These are phyloP conservation scores for Murraya paniculata DNA, from an alignment of 345 rosid genomes.

Conservation along the genomic window DNA sequence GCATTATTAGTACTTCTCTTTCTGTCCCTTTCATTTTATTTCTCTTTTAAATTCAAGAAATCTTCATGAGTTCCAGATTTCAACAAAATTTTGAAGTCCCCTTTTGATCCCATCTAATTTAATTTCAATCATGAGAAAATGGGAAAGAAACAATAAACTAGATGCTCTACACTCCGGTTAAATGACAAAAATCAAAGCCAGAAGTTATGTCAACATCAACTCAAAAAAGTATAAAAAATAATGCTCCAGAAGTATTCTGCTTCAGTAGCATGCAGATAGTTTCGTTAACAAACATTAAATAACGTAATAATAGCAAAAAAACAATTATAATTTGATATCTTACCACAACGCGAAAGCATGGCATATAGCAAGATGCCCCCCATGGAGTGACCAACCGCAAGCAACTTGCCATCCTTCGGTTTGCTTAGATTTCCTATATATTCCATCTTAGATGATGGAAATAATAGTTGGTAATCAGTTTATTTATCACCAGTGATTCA, in stretches of 20 bases:
- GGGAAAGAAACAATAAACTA: neutral
- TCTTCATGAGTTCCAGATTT: neutral
- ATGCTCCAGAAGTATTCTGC: neutral
- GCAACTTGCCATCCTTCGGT: conserved; percentile 71
- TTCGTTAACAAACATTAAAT: neutral
- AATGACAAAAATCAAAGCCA: neutral
- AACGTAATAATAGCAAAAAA: neutral
- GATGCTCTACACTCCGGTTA: neutral
- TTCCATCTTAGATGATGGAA: conserved; percentile 58
- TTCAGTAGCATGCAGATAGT: neutral
- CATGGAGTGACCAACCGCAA: conserved; percentile 95
- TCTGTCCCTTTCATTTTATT: neutral
- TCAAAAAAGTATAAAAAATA: neutral
- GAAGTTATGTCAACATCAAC: conserved; percentile 3
- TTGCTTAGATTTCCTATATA: conserved; percentile 55
- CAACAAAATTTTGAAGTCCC: neutral
- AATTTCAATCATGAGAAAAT: neutral
- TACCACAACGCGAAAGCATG: conserved; percentile 65
- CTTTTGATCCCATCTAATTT: neutral
- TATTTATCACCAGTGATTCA: neutral
- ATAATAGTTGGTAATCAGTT: neutral
- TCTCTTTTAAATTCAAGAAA: neutral
- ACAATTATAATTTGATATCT: conserved; percentile 19
- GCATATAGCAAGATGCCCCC: conserved; percentile 92
- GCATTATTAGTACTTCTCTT: neutral